Percentiles rank a stretch among this genome's conserved stretches.
These are phyloP conservation scores for Neofusicoccum laricinum DNA, from an alignment of 2,329 filamentous ascomycete genomes.

Conservation along the genomic window DNA sequence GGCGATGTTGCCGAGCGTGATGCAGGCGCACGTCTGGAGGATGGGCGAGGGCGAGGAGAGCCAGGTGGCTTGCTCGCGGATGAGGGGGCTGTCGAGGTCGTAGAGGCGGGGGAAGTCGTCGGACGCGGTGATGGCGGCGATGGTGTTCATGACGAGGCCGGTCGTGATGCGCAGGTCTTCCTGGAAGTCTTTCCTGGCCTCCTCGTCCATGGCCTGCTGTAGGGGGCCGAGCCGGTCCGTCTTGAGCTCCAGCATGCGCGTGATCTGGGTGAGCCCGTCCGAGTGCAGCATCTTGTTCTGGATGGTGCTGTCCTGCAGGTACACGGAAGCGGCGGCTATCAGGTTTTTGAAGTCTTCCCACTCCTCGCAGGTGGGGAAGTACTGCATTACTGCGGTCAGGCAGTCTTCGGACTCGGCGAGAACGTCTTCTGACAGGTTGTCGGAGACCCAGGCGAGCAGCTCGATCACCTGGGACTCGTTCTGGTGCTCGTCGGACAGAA, in stretches of 20 bases:
- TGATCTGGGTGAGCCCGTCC: constrained; percentile 27
- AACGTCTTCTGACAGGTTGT: constrained; percentile 27
- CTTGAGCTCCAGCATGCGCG: constrained; percentile 29
- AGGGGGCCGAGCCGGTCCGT: constrained; percentile 13
- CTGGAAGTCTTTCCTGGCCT: constrained; percentile 8
- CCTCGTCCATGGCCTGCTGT: neutral
- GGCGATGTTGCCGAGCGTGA: constrained; percentile 38
- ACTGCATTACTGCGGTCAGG: neutral
- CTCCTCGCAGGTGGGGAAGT: constrained; percentile 2
- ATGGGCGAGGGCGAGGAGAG: constrained; percentile 22
- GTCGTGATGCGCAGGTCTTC: constrained; percentile 13
- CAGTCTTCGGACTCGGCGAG: constrained; percentile 12
- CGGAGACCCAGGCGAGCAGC: constrained; percentile 33
- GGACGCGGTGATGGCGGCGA: constrained; percentile 28
- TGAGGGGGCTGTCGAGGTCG: constrained; percentile 25
- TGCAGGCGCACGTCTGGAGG: constrained; percentile 32
- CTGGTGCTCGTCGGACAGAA: constrained; percentile 25
- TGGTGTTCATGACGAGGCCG: constrained; percentile 9
- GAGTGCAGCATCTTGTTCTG: constrained; percentile 32
- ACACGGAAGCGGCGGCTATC: constrained; percentile 21
- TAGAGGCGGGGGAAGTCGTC: constrained; percentile 32
- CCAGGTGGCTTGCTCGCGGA: constrained; percentile 22
- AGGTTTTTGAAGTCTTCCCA: constrained; percentile 17
- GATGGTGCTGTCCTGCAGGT: constrained; percentile 34
- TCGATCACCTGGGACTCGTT: constrained; percentile 34